Evolutionary conservation across 2,329 filamentous ascomycete species (phyloP).

Genomic region (Trichoderma guizhouense): DNA sequence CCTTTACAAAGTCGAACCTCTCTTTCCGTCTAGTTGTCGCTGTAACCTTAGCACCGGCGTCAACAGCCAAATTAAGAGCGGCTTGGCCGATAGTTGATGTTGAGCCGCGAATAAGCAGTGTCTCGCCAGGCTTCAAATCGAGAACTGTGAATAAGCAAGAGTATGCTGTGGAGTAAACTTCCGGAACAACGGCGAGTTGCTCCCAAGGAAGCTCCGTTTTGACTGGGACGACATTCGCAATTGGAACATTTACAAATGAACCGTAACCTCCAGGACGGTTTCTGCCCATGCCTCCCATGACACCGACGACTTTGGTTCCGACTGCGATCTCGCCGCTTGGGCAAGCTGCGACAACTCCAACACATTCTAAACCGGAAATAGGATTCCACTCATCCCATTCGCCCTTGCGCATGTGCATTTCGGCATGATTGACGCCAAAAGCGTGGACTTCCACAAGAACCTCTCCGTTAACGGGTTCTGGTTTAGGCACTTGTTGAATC

Average conservation of each 20-base stretch:
- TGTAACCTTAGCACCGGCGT: constrained; percentile 8
- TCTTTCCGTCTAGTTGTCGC: constrained; percentile 2
- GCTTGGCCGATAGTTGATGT: constrained; percentile 15
- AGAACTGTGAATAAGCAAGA: constrained; percentile 10
- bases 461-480: constrained; percentile 25
- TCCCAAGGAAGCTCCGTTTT: constrained; percentile 13
- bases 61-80: constrained; percentile 14
- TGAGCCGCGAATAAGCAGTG: constrained; percentile 14
- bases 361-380: constrained; percentile 41
- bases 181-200: constrained; percentile 5
- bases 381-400: constrained; percentile 39
- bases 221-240: constrained; percentile 1
- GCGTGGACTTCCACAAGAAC: constrained; percentile 37
- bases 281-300: constrained; percentile 44
- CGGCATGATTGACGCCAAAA: constrained; percentile 44
- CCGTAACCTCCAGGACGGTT: constrained; percentile 38
- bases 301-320: constrained; percentile 34
- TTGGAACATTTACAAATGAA: constrained; percentile 22
- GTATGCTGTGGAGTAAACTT: constrained; percentile 12
- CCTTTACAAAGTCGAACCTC: constrained; percentile 2
- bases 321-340: constrained; percentile 32
- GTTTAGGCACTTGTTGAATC: constrained; percentile 9
- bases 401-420: constrained; percentile 45
- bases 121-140: neutral
- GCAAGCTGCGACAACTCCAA: constrained; percentile 38